Evolutionary conservation across 495 filamentous ascomycete species (phyloP), one percentile per base, ranked within the genome.

Genomic region (Geoglossum glabrum): DNA sequence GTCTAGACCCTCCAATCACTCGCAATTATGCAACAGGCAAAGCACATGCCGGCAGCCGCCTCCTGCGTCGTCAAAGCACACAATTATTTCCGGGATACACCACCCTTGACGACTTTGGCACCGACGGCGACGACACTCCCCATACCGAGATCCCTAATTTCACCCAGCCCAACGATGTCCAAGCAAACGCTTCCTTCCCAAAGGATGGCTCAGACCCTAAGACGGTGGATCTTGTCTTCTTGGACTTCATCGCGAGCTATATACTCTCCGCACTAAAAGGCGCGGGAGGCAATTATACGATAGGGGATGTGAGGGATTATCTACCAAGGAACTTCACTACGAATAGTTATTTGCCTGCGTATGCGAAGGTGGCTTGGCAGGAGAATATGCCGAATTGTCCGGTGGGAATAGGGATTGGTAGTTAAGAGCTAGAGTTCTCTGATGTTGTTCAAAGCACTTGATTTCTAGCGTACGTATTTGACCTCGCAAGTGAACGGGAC

Each of bases 51-150:
- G 28, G 25, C 25, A 60, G 65, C 11, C 62, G 67, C 19, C 57
- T 72, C 40, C 63, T 66, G 10, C 70, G 71, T 30, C 74, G 75
- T 23, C 72, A 75, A 62, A 52, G 19, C 26, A 30, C 5, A 1
- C 65, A 74, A 30, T 67, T 87, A 0, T 66, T 81, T 25, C 81
- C 83, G 5, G 92, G 92, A 0, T 97, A 97, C 71, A 95, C 86
- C 0, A 98, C 92, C 11, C 71, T 71, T 36, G 92, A 98, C 66
- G 90, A 90, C 63, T 80, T 77, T 1, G 87, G 90, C 49, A 66
- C 71, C 15, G 84, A 92, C 61, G 93, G 92, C 54, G 92, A 98
- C 66, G 92, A 98, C 66, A 90, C 90, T 0, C 62, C 95, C 0
- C 92, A 97, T 64, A 70, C 76, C 0, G 73, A 75, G 6, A 82